Base-by-base conservation (phyloP, 495 filamentous ascomycete species). In the Sporormia fimetaria region DNA sequence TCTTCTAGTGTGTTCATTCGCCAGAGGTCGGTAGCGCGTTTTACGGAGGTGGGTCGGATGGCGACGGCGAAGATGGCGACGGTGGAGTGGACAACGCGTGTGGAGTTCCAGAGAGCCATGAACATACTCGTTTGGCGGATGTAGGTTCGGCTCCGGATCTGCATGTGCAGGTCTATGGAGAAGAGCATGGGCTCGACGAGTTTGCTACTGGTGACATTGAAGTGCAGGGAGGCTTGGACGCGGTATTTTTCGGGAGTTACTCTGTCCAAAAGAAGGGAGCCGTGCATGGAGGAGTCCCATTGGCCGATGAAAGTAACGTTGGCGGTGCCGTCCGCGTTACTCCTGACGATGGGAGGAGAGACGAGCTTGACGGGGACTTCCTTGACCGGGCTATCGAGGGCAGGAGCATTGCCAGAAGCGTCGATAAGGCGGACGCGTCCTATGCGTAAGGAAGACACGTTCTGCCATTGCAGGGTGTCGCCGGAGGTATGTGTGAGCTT, bases 221-320 rank as follows among this genome's bases (percentile, higher is more conserved):
- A 93, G 24, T 73, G 71, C 9, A 96, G 61, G 2, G 80, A 79
- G 58, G 94, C 78, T 58, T 94, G 87, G 4, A 99, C 82, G 23
- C 80, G 80, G 55, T 93, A 90, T 54, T 84, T 87, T 37, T 94
- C 86, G 8, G 83, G 74, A 11, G 90, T 96, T 8, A 81, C 78
- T 14, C 87, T 75, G 56, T 96, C 87, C 7, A 99, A 76, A 7
- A 95, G 68, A 16, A 90, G 69, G 12, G 90, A 99, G 41, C 74
- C 76, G 56, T 99, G 90, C 43, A 88, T 69, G 54, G 83, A 88
- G 0, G 92, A 96, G 58, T 96, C 92, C 90, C 90, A 99, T 56
- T 96, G 90, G 6, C 81, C 87, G 7, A 79, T 62, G 15, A 96
- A 66, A 1, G 80, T 87, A 35, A 93, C 73, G 56, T 81, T 81